Percentiles rank a stretch among this genome's conserved stretches.
These are phyloP conservation scores for Thermomucor indicae-seudaticae DNA, from an alignment of 371 early-diverging fungal genomes.

Conservation along the genomic window DNA sequence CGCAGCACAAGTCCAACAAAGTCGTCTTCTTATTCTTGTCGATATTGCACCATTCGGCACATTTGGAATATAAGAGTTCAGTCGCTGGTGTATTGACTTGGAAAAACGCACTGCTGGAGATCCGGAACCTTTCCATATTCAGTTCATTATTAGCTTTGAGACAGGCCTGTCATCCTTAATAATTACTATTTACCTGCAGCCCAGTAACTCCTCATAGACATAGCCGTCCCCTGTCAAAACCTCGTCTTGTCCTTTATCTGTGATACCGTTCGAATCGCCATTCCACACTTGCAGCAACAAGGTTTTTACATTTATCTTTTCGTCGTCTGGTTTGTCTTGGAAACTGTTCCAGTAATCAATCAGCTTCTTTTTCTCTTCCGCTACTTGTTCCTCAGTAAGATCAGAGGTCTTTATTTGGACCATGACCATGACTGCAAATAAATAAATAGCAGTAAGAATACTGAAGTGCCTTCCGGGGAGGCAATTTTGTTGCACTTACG, in stretches of 20 bases:
- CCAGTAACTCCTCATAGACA: slow-evolving; percentile 66
- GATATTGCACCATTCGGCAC: slow-evolving; percentile 41
- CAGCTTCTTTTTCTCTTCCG: slow-evolving; percentile 32
- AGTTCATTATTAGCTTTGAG: no score
- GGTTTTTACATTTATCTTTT: slow-evolving; percentile 39
- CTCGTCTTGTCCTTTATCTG: slow-evolving; percentile 42
- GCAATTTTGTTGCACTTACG: slow-evolving; percentile 15
- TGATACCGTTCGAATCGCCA: slow-evolving; percentile 57
- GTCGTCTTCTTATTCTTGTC: slow-evolving; percentile 34
- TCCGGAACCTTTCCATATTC: slow-evolving; percentile 47
- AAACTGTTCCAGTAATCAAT: slow-evolving; percentile 23
- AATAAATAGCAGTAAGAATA: neutral
- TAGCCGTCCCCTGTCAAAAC: slow-evolving; percentile 54
- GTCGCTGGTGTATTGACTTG: slow-evolving; percentile 78
- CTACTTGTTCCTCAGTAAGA: slow-evolving; percentile 35
- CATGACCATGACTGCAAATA: slow-evolving; percentile 52
- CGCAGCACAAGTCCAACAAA: slow-evolving; percentile 82
- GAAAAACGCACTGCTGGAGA: slow-evolving; percentile 78
- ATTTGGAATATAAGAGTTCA: slow-evolving; percentile 59
- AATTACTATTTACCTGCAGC: slow-evolving; percentile 24
- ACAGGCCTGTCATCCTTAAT: neutral
- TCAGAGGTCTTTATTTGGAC: slow-evolving; percentile 55
- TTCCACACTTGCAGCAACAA: slow-evolving; percentile 55
- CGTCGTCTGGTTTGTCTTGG: slow-evolving; percentile 10
- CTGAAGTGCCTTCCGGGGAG: neutral